Conservation (phyloP, 108 stramenopile species). For the Schizochytrium sp. region DNA sequence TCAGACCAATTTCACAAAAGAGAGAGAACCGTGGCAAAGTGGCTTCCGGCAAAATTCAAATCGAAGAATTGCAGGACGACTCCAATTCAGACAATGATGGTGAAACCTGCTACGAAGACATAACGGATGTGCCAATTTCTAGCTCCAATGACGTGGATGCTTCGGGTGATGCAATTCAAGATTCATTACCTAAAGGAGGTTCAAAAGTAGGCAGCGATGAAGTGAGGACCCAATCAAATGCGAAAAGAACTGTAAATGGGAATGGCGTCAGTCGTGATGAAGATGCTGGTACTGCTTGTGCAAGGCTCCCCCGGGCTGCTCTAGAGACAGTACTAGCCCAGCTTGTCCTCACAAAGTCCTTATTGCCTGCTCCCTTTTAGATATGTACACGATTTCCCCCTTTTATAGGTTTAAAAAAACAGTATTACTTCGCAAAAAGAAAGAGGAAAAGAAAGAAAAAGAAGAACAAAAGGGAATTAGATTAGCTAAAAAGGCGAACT, state of each 20-base stretch:
- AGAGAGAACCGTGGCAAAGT: not conserved
- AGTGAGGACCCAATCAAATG: not conserved
- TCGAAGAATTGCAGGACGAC: not conserved
- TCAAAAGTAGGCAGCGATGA: not conserved
- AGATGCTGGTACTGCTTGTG: not conserved
- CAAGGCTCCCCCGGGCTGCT: not conserved
- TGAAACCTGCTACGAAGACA: conserved; percentile 9
- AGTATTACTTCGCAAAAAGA: not conserved
- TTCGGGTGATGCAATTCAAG: not conserved
- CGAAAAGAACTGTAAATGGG: not conserved
- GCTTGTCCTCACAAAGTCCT: not conserved
- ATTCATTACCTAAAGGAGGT: not conserved
- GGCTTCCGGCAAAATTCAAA: not conserved
- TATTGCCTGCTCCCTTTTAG: not conserved
- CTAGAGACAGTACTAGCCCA: not conserved
- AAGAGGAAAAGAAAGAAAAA: no score
- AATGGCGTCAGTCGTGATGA: not conserved
- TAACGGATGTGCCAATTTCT: not conserved
- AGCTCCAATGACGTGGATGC: not conserved
- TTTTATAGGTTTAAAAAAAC: not conserved
- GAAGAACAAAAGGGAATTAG: no score
- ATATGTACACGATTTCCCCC: not conserved
- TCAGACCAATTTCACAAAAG: not conserved
- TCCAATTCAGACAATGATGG: not conserved
- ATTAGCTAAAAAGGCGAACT: no score